Evolutionary conservation across 768 basidiomycete species (phyloP).

Genomic region (Antrodiella citrinella): DNA sequence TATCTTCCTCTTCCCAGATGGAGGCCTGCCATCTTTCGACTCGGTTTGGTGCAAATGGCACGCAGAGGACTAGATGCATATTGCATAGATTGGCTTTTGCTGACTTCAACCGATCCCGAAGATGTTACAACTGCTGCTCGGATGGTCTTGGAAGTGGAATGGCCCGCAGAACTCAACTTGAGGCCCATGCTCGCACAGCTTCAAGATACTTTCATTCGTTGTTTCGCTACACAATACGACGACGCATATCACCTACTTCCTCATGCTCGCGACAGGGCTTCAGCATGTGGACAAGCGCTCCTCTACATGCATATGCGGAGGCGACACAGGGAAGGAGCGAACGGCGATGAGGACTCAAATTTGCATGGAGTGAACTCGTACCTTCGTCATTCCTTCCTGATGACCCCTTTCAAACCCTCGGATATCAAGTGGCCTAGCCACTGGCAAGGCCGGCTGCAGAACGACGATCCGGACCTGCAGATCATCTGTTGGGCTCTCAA

Average conservation of each 20-base stretch:
- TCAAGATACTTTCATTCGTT: background rate
- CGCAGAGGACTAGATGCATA: background rate
- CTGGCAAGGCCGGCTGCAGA: background rate
- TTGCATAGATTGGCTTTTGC: background rate
- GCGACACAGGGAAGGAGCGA: no score
- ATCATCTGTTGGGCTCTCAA: background rate
- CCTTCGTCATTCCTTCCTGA: no score
- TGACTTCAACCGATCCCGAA: background rate
- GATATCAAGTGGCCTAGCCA: no score
- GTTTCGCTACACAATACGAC: background rate
- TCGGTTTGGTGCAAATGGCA: background rate
- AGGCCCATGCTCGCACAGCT: background rate
- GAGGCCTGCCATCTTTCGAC: no score
- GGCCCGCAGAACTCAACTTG: background rate
- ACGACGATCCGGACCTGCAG: background rate
- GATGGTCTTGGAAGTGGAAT: background rate
- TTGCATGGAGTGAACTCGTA: no score
- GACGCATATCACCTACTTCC: background rate
- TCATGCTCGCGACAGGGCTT: background rate
- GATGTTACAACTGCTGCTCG: background rate
- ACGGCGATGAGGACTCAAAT: no score
- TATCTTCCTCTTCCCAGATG: no score
- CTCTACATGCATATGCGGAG: background rate
- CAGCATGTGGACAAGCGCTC: background rate
- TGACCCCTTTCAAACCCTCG: no score